These are phyloP conservation scores for Trifolium subterraneum DNA, from an alignment of 306 rosid species.

Conservation along the genomic window DNA sequence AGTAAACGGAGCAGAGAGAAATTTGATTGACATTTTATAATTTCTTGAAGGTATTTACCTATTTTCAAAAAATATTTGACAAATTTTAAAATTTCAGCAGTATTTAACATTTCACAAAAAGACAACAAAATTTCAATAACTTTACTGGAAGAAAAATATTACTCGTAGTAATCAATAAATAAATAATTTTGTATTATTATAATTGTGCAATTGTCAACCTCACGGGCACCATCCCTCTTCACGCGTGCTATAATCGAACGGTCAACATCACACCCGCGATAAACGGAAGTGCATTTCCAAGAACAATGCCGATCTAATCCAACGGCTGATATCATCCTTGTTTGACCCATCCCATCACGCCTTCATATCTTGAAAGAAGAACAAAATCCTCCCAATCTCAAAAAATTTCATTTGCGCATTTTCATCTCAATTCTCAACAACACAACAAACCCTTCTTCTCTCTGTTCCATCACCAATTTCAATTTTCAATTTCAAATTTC, in stretches of 20 bases:
- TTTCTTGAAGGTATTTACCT: too few species aligned
- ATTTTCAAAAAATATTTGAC: too few species aligned
- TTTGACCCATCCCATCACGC: constrained; percentile 52
- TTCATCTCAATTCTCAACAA: neutral
- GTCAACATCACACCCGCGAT: constrained; percentile 55
- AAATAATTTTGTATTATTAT: neutral
- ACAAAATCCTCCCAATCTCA: constrained; percentile 9
- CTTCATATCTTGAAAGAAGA: constrained; percentile 26
- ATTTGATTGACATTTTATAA: too few species aligned
- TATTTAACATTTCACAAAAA: too few species aligned
- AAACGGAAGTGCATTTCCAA: constrained; percentile 76
- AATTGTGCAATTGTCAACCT: constrained; percentile 60
- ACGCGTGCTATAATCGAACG: constrained; percentile 96
- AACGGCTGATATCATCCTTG: constrained; percentile 63
- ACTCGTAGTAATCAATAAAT: too few species aligned
- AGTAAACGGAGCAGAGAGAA: too few species aligned
- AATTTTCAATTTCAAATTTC: neutral
- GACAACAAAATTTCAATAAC: too few species aligned
- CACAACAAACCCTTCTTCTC: neutral
- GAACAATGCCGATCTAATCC: constrained; percentile 53
- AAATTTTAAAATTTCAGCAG: too few species aligned
- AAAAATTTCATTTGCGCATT: too few species aligned
- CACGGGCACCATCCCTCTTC: constrained; percentile 58
- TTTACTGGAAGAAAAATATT: too few species aligned
- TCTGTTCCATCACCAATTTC: neutral